Base-by-base conservation (phyloP, 805 yeast genomes). In the Saccharomycopsis fodiens region DNA sequence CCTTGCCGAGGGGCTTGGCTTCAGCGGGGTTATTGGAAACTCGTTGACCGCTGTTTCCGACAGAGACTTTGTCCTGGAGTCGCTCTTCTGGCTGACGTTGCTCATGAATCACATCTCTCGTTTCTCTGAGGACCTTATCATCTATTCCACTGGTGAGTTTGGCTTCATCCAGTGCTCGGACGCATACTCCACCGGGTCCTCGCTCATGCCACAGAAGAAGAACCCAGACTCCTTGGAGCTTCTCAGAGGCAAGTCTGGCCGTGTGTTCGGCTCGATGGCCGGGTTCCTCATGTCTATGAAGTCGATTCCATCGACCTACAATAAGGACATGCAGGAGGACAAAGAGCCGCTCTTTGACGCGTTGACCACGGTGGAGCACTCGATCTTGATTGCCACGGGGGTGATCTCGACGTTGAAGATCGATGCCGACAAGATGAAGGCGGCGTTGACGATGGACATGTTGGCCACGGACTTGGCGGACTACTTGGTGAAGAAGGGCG, bases 251-350 rank as follows among this genome's bases (percentile, higher is more conserved):
- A 93, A 93, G 68, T 81, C 94, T 8, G 99, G 99, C 45, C 82
- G 99, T 65, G 96, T 87, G 4, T 89, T 93, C 59, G 99, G 99
- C 62, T 81, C 89, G 22, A 70, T 93, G 50, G 79, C 95, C 21
- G 99, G 99, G 1, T 93, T 93, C 70, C 73, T 93, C 75, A 93
- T 93, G 96, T 79, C 95, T 20, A 72, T 87, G 58, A 93, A 93
- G 67, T 88, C 95, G n/a, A 86, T 91, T 51, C 99, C 99, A 34
- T 89, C 97, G 10, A 86, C 97, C 17, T 93, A 93, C 66, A 88
- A 93, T 70, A 93, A 93, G 69, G 99, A 93, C 64, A 82, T 93
- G 82, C 99, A 93, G 70, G 99, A 93, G 66, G 99, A 93, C 66
- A 93, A 93, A 65, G 99, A 93, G 66, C 96, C 99, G n/a, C 70